Percentiles rank a stretch among this genome's conserved stretches.
Conservation (phyloP, 306 rosid genomes). For the Cicer pinnatifidum region DNA sequence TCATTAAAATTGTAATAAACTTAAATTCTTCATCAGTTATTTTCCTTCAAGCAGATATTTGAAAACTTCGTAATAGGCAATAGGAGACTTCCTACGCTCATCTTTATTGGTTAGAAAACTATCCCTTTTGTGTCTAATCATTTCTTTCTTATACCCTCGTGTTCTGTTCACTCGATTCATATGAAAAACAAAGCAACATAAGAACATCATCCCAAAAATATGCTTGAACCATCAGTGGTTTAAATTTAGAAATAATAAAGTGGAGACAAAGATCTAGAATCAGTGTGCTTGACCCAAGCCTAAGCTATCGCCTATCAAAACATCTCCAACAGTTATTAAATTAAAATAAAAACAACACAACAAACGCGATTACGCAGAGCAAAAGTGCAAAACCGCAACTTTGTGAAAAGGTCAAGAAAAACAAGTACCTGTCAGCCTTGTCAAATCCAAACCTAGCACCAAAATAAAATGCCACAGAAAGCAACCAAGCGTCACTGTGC, state of each 20-base stretch:
- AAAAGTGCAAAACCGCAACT: neutral
- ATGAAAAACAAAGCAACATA: conserved; percentile 14
- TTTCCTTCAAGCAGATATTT: neutral
- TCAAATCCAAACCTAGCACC: conserved; percentile 59
- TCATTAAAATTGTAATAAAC: neutral
- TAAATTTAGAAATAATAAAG: neutral
- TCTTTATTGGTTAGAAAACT: neutral
- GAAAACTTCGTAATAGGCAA: neutral
- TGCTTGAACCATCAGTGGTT: neutral
- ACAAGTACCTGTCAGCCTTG: conserved; percentile 54
- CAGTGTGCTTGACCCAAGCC: conserved; percentile 2
- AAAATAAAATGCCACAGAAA: conserved; percentile 58
- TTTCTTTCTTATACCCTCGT: neutral
- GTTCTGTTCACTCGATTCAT: conserved; percentile 1
- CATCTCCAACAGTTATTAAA: neutral
- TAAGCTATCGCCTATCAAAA: conserved; percentile 15
- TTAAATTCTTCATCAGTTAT: conserved; percentile 5
- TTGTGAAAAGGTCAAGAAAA: conserved; percentile 19
- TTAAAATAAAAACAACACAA: neutral
- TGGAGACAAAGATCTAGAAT: conserved; percentile 2
- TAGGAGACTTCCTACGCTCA: neutral
- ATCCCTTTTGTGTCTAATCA: neutral
- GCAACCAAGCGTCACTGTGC: conserved; percentile 60
- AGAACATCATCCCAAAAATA: conserved; percentile 1
- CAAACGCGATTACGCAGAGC: neutral